A percentile compares a stretch with the other conserved stretches of the same genome.
Evolutionary conservation across 192 early-diverging fungal species (phyloP).

Genomic region (Mortierella antarctica): DNA sequence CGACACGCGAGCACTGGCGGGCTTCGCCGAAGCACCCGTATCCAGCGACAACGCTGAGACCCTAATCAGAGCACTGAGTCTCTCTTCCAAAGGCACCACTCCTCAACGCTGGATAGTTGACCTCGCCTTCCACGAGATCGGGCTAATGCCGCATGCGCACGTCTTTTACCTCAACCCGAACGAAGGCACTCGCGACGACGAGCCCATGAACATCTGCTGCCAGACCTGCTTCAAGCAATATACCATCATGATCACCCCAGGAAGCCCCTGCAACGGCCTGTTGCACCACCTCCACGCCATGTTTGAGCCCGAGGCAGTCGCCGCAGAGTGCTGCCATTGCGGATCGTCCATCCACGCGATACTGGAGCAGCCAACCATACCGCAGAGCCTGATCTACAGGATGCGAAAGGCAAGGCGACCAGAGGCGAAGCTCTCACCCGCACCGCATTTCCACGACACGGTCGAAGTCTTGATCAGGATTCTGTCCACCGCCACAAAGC

Average conservation of each 20-base stretch:
- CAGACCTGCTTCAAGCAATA: slow-evolving; percentile 42
- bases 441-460: slow-evolving; percentile 24
- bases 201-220: slow-evolving; percentile 8
- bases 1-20: too few species aligned
- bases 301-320: not conserved
- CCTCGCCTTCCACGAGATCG: slow-evolving; percentile 25
- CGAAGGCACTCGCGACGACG: not conserved
- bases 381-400: slow-evolving; percentile 22
- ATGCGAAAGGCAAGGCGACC: slow-evolving; percentile 10
- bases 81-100: slow-evolving; percentile 7
- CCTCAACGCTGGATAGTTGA: slow-evolving; percentile 37
- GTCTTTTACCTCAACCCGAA: slow-evolving; percentile 26
- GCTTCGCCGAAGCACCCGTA: too few species aligned
- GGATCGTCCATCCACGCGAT: slow-evolving; percentile 7
- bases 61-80: slow-evolving; percentile 11
- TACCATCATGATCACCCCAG: slow-evolving; percentile 1
- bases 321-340: slow-evolving; percentile 35
- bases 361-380: slow-evolving; percentile 9
- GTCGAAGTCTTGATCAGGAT: slow-evolving; percentile 21
- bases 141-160: slow-evolving; percentile 29
- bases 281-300: slow-evolving; percentile 31
- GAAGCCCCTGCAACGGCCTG: slow-evolving; percentile 6
- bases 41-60: not conserved
- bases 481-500: slow-evolving; percentile 2
- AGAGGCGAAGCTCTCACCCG: not conserved